Base-by-base conservation (phyloP, 2,329 filamentous ascomycete species). In the Pseudogymnoascus sp. region DNA sequence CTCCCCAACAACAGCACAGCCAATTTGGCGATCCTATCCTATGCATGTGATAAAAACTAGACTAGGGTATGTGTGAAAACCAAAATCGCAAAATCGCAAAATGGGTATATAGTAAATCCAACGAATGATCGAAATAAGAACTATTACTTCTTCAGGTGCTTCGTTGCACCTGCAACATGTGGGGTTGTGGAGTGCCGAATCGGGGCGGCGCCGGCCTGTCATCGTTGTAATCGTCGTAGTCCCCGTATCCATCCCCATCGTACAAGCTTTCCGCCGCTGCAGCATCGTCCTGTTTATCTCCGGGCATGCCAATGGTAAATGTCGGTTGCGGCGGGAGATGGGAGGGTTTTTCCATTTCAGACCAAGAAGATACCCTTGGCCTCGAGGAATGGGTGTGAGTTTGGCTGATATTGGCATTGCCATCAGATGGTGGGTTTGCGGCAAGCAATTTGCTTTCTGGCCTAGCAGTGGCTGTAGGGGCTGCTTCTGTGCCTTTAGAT, bases 71-170 rank as follows among this genome's bases (percentile, higher is more conserved):
- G 28, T 7, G 5, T 7, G 11, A 55, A 4, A 8, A 16, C 8
- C 12, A 55, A 55, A 18, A 2, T 33, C 16, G 49, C 14, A 6
- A 55, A 33, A 12, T 33, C 31, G 31, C 31, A 33, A 55, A 55
- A 5, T 55, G 49, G 49, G 49, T 55, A 55, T 55, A 55, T 55
- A 21, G 28, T 55, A 55, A 33, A 55, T 55, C 6, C 49, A 55
- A 33, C 28, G n/a, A 55, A 21, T 33, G 28, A 14, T 35, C 28
- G 9, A 33, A 28, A 55, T 21, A 21, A 21, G 5, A 55, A 14
- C n/a, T 55, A 33, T 33, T 55, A 55, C 18, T 21, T 21, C 8
- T 35, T 35, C 12, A 33, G 28, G n/a, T 21, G n/a, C 28, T 55
- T 6, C 28, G 49, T 33, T 16, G 49, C 28, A 55, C 49, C 16